Conservation (phyloP, 345 rosid genomes). For the Linum trigynum region DNA sequence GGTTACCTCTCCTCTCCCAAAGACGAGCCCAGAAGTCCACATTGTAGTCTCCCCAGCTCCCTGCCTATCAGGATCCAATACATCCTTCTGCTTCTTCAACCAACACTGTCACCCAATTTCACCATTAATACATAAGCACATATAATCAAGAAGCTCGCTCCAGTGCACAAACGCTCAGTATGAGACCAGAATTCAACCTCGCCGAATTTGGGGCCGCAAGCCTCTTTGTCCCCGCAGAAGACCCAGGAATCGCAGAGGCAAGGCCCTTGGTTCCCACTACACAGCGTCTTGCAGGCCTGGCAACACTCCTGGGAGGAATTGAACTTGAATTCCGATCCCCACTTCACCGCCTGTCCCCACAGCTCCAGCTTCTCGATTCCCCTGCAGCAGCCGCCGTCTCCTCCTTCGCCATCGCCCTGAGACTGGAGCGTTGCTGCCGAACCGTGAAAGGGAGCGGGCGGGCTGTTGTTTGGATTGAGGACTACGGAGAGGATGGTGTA, state of each 20-base stretch:
- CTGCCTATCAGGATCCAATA: slow-evolving; percentile 52
- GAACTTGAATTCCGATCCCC: slow-evolving; percentile 92
- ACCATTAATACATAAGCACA: slow-evolving; percentile 1
- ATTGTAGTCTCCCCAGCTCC: slow-evolving; percentile 45
- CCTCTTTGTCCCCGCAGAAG: slow-evolving; percentile 60
- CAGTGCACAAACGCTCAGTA: neutral
- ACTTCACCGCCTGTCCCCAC: slow-evolving; percentile 96
- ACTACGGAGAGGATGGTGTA: slow-evolving; percentile 54
- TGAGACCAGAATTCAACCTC: slow-evolving; percentile 42
- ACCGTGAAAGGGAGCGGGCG: slow-evolving; percentile 9
- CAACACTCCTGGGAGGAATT: slow-evolving; percentile 65
- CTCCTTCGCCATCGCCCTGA: slow-evolving; percentile 9
- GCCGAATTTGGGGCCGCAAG: slow-evolving; percentile 79
- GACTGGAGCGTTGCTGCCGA: slow-evolving; percentile 14
- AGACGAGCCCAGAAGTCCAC: slow-evolving; percentile 94
- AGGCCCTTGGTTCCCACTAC: slow-evolving; percentile 77
- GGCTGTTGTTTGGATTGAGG: slow-evolving; percentile 26
- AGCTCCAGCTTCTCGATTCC: slow-evolving; percentile 82
- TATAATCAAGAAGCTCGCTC: neutral
- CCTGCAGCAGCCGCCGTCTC: slow-evolving; percentile 53
- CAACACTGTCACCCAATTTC: slow-evolving; percentile 52
- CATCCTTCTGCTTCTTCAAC: slow-evolving; percentile 92
- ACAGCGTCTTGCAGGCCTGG: slow-evolving; percentile 81
- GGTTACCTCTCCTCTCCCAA: slow-evolving; percentile 86
- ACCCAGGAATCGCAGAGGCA: slow-evolving; percentile 98